Percentiles rank a stretch among this genome's conserved stretches.
These are phyloP conservation scores for Agarophyton chilense DNA, from an alignment of 23 red algal species.

Conservation along the genomic window DNA sequence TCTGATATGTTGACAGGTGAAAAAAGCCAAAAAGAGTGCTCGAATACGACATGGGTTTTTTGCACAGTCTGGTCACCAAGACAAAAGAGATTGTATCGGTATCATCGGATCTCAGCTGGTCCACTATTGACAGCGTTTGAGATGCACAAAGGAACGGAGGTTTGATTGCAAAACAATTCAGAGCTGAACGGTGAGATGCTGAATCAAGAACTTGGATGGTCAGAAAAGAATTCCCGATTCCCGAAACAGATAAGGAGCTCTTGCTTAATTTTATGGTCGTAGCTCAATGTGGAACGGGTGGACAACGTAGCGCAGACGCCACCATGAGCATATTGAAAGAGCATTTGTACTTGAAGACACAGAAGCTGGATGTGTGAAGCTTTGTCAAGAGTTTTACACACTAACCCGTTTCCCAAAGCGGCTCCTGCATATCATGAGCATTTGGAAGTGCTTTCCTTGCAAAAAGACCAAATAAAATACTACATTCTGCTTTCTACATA, in stretches of 20 bases:
- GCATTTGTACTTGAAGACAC: slow-evolving; percentile 14
- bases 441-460: neutral
- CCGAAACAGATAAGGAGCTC: neutral
- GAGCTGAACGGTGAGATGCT: neutral
- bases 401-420: neutral
- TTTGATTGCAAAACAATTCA: neutral
- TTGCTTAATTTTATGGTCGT: slow-evolving; percentile 8
- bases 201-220: neutral
- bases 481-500: neutral
- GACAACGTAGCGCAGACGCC: slow-evolving; percentile 29
- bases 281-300: neutral
- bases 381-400: slow-evolving; percentile 31
- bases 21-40: neutral
- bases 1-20: slow-evolving; percentile 31
- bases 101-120: neutral
- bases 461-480: neutral
- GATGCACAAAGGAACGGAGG: neutral
- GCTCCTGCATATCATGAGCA: neutral
- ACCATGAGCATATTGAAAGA: slow-evolving; percentile 7
- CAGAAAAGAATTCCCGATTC: neutral
- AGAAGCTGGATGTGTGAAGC: neutral
- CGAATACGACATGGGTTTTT: neutral
- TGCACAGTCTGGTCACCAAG: slow-evolving; percentile 1
- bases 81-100: neutral
- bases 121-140: neutral